Percentiles rank a stretch among this genome's conserved stretches.
Conservation (phyloP, 176 grass and related monocot genomes). For the Elaeis guineensis region DNA sequence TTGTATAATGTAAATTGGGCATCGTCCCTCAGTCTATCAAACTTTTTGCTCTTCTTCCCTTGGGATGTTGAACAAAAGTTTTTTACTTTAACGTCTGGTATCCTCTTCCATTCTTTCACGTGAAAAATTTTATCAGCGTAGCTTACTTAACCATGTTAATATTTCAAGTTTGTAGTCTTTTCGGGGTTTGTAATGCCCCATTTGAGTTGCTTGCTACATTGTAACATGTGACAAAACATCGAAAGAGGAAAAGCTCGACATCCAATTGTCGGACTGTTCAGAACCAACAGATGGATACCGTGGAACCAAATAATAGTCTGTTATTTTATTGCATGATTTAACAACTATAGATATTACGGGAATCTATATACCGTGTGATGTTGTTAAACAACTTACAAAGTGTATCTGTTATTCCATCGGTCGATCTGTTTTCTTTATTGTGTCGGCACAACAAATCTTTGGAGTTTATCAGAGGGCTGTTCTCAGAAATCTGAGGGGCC, state of each 20-base stretch:
- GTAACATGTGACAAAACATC: no score
- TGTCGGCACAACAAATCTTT: not conserved
- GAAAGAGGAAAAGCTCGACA: no score
- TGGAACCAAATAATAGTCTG: no score
- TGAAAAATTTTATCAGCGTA: not conserved
- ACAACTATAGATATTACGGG: no score
- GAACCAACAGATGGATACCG: no score
- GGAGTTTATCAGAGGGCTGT: not conserved
- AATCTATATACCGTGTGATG: no score
- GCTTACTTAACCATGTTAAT: not conserved
- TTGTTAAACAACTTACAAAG: no score
- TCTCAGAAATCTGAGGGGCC: conserved; percentile 48
- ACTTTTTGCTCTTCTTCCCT: conserved; percentile 10
- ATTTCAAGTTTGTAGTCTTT: not conserved
- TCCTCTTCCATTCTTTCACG: not conserved
- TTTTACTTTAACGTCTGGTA: not conserved
- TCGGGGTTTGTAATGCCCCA: conserved; percentile 5
- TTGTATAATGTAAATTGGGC: not conserved
- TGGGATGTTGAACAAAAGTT: not conserved
- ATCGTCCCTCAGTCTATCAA: not conserved
- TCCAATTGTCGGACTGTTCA: no score
- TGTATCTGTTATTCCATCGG: no score
- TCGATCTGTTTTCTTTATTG: no score
- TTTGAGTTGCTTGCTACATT: conserved; percentile 1
- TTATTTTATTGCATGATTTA: no score